Evolutionary conservation across 352 stramenopile species (phyloP), one percentile per base, ranked within the genome.

Genomic region (Phytophthora cactorum): DNA sequence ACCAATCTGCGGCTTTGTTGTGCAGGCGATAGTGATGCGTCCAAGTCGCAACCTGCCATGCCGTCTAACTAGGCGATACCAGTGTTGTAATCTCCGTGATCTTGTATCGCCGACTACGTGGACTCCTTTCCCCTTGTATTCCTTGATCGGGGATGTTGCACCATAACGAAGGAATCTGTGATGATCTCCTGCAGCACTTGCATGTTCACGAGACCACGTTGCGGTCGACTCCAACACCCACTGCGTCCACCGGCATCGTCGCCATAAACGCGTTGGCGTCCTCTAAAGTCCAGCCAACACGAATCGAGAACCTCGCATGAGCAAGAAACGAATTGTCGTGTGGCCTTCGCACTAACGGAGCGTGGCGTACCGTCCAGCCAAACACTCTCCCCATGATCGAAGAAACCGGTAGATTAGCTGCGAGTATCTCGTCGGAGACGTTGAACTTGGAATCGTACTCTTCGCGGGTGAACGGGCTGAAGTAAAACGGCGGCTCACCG

Each of bases 401-500:
- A 38, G 32, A 38, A 38, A 38, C 32, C 8, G 52, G 34, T 7
- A 38, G 22, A 3, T 47, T 12, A 6, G 17, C 2, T 3, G 32
- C 6, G 3, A 32, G 2, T 3, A 49, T 34, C 12, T 58, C 22
- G 5, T 58, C 34, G 34, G 17, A 58, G 3, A 27, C 7, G 32
- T 47, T 22, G 10, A 38, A 36, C 4, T 38, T 36, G n/a, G 34
- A 31, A 34, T 74, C 57, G 41, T 59, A 68, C 27, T 74, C 57
- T 14, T 44, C 10, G 14, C 41, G 51, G 1, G 59, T 29, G 32
- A 76, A 55, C 32, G 67, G 67, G 8, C 71, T 14, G 36, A 71
- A 79, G 58, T 66, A 58, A 55, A 79, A 76, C 4, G 68, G 57
- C 15, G 67, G 71, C n/a, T 63, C 58, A 12, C 49, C 62, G 32